phyloP scores from a whole-genome alignment of 371 early-diverging fungal species.

The Mucor sp. region DNA sequence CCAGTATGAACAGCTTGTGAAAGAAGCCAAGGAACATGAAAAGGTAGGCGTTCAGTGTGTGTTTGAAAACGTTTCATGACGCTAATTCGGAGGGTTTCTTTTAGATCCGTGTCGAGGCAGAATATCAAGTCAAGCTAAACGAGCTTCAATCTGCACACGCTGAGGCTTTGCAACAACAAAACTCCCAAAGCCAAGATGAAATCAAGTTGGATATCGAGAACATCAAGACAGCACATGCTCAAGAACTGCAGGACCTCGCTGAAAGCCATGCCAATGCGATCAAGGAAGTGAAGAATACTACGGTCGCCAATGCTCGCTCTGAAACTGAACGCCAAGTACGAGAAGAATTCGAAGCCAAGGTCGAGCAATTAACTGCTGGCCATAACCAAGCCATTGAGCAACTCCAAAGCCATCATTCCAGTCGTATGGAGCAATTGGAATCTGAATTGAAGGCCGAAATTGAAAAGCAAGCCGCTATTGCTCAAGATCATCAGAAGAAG shows the following conservation, averaged over 20 bases:
- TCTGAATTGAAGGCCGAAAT: conserved; percentile 27
- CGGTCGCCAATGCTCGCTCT: conserved; percentile 20
- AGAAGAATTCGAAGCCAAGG: conserved; percentile 37
- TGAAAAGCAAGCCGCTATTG: conserved; percentile 25
- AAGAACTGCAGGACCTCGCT: conserved; percentile 14
- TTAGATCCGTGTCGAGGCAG: conserved; percentile 22
- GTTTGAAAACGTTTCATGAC: not conserved
- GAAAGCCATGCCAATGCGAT: conserved; percentile 18
- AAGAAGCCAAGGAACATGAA: conserved; percentile 16
- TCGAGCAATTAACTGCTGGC: conserved; percentile 31
- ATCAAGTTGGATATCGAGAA: conserved; percentile 20
- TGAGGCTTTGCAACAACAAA: conserved; percentile 8
- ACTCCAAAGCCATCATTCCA: conserved; percentile 36
- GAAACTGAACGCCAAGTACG: conserved; percentile 36
- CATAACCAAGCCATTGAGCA: conserved; percentile 46
- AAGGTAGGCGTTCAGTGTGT: conserved; percentile 7
- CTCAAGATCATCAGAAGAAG: conserved; percentile 28
- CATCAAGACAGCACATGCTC: conserved; percentile 14
- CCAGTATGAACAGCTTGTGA: conserved; percentile 9
- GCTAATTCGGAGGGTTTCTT: not conserved
- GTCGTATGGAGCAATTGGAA: conserved; percentile 33
- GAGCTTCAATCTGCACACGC: conserved; percentile 15
- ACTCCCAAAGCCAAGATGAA: conserved; percentile 7
- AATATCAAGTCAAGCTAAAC: conserved; percentile 15
- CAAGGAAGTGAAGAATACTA: conserved; percentile 24